Base-by-base conservation (phyloP, 140 eudicot species). In the Cichorium intybus region DNA sequence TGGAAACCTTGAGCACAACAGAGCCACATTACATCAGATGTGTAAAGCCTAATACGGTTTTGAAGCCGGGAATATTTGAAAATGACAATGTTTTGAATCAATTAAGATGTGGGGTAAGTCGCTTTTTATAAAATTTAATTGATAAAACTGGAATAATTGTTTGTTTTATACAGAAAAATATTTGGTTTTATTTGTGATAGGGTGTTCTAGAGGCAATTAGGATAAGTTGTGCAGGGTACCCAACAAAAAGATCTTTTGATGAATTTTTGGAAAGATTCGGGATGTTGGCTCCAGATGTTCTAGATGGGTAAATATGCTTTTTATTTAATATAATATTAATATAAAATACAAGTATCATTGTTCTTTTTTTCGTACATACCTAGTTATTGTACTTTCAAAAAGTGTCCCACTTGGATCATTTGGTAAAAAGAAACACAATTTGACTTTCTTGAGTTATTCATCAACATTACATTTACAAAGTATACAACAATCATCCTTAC, bases 21-120 rank as follows among this genome's bases (percentile, higher is more conserved):
- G 97, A 90, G 77, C 97, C 97, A 75, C 97, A 87, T 87, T 90
- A 90, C 71, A 90, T 90, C 76, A 84, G 97, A 82, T 90, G 97
- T 69, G 95, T 90, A 68, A 90, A 90, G 82, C 97, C 97, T 41
- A 90, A 90, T 62, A 67, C 87, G 21, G 94, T 90, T 76, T 62
- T 90, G 77, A 90, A 90, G 79, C 97, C 97, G 10, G 97, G 95
- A 69, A 90, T 87, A 69, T 90, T 90, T 69, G 97, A 90, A 84
- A 90, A 90, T 66, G 75, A 77, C 81, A 90, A 90, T 31, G 97
- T 90, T 71, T 76, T 90, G 60, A 81, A 82, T 71, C 97, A 90
- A 53, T 76, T 90, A 63, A 76, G 97, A 83, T 90, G 97, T 64
- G 97, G 97, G 66, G 97, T 90, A 75, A 80, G 95, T 77, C 35